phyloP scores from a whole-genome alignment of 192 early-diverging fungal genomes.

The Irineochytrium annulatum region DNA sequence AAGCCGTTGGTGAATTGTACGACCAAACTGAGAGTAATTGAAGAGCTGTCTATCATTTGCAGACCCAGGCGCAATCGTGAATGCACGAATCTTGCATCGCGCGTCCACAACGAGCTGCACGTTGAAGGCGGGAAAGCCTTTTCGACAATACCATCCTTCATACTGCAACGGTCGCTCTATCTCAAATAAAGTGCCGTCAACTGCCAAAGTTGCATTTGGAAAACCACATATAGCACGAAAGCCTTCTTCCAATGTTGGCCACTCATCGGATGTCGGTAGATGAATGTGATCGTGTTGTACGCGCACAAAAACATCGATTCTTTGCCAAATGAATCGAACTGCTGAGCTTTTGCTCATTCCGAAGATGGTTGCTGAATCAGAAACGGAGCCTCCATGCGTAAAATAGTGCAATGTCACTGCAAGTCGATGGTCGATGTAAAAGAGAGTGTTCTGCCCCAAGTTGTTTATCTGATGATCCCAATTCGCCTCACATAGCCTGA shows the following conservation, averaged over 20 bases:
- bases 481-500: neutral
- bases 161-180: slow-evolving; percentile 2
- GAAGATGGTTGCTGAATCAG: slow-evolving; percentile 2
- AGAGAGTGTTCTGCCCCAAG: neutral
- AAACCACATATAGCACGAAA: neutral
- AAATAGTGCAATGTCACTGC: slow-evolving; percentile 6
- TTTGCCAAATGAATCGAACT: slow-evolving; percentile 1
- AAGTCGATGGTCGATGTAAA: neutral
- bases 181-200: slow-evolving; percentile 7
- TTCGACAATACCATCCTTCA: slow-evolving; percentile 3
- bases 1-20: slow-evolving; percentile 3
- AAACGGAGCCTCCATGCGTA: slow-evolving; percentile 1
- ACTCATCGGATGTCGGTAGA: neutral
- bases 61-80: neutral
- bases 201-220: slow-evolving; percentile 1
- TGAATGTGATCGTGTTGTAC: neutral
- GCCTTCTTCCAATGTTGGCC: neutral
- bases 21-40: neutral
- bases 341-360: slow-evolving; percentile 11
- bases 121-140: neutral
- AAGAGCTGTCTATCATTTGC: neutral
- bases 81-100: neutral
- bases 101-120: slow-evolving; percentile 2
- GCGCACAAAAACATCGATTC: neutral
- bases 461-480: neutral